These are phyloP conservation scores for Pythium periplocum DNA, from an alignment of 352 stramenopile genomes.

Conservation along the genomic window DNA sequence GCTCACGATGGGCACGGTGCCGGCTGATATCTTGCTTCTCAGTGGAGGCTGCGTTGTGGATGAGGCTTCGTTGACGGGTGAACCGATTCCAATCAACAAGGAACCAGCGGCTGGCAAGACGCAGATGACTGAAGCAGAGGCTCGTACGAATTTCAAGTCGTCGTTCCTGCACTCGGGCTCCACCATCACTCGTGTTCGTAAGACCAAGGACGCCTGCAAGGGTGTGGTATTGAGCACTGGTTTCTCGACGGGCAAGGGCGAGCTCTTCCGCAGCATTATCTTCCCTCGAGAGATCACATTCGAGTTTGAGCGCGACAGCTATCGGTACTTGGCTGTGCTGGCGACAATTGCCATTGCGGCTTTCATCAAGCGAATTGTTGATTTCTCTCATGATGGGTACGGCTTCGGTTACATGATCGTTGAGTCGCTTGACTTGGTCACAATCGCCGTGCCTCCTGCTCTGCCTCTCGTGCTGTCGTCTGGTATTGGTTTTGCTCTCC, in stretches of 20 bases:
- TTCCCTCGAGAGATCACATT: slow-evolving; percentile 47
- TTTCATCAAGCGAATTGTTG: slow-evolving; percentile 43
- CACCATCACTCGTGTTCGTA: slow-evolving; percentile 11
- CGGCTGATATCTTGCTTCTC: slow-evolving; percentile 25
- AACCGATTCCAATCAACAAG: slow-evolving; percentile 29
- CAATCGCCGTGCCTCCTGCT: slow-evolving; percentile 41
- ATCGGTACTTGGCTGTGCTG: slow-evolving; percentile 45
- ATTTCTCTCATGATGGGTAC: slow-evolving; percentile 24
- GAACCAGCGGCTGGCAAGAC: slow-evolving; percentile 7
- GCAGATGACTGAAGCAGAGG: slow-evolving; percentile 16
- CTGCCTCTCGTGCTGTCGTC: slow-evolving; percentile 42
- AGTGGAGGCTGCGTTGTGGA: slow-evolving; percentile 26
- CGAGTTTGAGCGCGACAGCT: slow-evolving; percentile 63
- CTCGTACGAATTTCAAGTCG: slow-evolving; percentile 14
- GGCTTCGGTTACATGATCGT: slow-evolving; percentile 27
- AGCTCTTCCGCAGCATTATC: slow-evolving; percentile 38
- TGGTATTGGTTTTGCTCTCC: slow-evolving; percentile 44
- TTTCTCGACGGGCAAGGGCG: slow-evolving; percentile 39
- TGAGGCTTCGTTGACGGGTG: slow-evolving; percentile 29
- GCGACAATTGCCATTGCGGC: slow-evolving; percentile 37
- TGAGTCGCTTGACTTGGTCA: slow-evolving; percentile 47
- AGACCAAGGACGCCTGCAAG: slow-evolving; percentile 14
- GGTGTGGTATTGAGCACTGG: slow-evolving; percentile 36
- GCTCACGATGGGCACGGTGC: slow-evolving; percentile 18
- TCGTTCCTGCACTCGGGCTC: slow-evolving; percentile 23